phyloP scores from a whole-genome alignment of 2,329 filamentous ascomycete species.

The Botrytis porri region DNA sequence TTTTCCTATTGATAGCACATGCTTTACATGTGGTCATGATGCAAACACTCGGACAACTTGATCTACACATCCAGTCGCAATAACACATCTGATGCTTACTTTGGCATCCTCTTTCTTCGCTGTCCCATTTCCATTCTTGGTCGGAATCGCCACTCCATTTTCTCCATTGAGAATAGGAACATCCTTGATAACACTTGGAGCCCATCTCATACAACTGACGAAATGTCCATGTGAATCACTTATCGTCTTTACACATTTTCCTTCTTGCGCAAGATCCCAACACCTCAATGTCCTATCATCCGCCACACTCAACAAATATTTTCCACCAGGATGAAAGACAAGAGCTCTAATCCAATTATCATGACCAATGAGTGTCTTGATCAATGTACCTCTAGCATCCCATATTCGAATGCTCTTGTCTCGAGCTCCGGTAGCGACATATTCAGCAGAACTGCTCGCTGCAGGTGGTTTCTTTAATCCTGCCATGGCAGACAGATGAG shows the following conservation, averaged over 20 bases:
- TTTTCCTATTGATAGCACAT: conserved; percentile 17
- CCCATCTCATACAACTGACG: conserved; percentile 84
- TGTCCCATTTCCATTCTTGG: conserved; percentile 45
- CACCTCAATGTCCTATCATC: conserved; percentile 92
- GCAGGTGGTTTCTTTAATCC: conserved; percentile 80
- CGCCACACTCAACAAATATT: conserved; percentile 79
- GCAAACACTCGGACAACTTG: conserved; percentile 77
- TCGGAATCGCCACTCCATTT: conserved; percentile 45
- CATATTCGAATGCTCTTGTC: conserved; percentile 91
- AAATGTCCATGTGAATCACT: conserved; percentile 79
- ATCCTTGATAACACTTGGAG: conserved; percentile 69
- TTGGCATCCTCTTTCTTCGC: conserved; percentile 46
- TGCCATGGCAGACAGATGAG: conserved; percentile 72
- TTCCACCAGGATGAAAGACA: conserved; percentile 87
- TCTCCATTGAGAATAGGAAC: conserved; percentile 42
- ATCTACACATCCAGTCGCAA: conserved; percentile 86
- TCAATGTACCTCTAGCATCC: conserved; percentile 78
- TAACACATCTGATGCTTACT: conserved; percentile 74
- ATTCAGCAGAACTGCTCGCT: conserved; percentile 73
- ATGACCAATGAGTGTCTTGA: conserved; percentile 82
- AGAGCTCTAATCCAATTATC: conserved; percentile 91
- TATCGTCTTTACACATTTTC: conserved; percentile 81
- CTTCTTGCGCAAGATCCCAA: conserved; percentile 90
- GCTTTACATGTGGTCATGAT: conserved; percentile 31
- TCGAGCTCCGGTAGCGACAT: conserved; percentile 81